Base-by-base conservation (phyloP, 176 grass and related monocot species). In the Rhipidocladum racemiflorum region DNA sequence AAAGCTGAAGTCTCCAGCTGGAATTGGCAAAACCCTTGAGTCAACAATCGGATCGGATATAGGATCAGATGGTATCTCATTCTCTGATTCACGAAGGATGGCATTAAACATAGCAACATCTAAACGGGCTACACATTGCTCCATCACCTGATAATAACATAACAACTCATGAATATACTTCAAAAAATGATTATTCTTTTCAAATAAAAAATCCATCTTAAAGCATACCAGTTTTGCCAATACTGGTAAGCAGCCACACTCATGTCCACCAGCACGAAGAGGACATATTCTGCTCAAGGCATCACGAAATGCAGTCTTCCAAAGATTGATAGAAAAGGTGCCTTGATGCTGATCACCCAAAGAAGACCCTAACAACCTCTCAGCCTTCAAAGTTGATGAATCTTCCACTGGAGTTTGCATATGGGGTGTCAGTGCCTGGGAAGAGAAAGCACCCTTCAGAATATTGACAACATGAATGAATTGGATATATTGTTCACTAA, bases 91-190 rank as follows among this genome's bases (percentile, higher is more conserved):
- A 36, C 97, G 88, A 63, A 99, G 89, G 84, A 99, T 95, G 27
- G 93, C 97, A 62, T 99, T 99, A 76, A 99, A 99, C 93, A 99
- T 90, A 59, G 97, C 93, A 28, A 93, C 86, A 56, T 99, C 97
- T 55, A 99, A 84, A 85, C 97, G 87, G n/a, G 87, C 76, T 68
- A 99, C 73, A 42, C 97, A 99, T 62, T 96, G 87, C 64, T 99
- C 89, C 97, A 99, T 96, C 66, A 99, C 91, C 93, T 99, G 80
- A 74, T 27, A 56, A 87, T 56, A 88, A 69, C 76, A 87, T 45
- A 76, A 87, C 49, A 72, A 60, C 16, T 74, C 44, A 54, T 63
- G n/a, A 27, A 40, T 20, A 69, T 2, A 45, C 13, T 25, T 63
- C 27, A 66, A 9, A 28, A 60, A 38, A 40, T 50, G 18, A 30